These are phyloP conservation scores for Castanopsis chinensis DNA, from an alignment of 306 rosid species.

Conservation along the genomic window DNA sequence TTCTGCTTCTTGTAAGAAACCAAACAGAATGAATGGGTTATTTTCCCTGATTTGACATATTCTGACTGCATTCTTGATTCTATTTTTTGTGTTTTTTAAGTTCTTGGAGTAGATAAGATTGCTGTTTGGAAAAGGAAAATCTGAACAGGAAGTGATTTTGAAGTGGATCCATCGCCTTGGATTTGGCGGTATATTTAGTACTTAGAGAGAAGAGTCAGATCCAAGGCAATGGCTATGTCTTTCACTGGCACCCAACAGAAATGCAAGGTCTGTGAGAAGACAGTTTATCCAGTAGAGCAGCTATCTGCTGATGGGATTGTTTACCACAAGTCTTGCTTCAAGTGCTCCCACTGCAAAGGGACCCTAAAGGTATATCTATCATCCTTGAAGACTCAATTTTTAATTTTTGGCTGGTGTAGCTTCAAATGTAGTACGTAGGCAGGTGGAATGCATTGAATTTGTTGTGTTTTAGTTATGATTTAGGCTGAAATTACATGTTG, in stretches of 20 bases:
- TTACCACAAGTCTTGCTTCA: slow-evolving; percentile 92
- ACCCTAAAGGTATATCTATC: slow-evolving; percentile 65
- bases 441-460: background rate
- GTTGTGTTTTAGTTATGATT: slow-evolving; percentile 15
- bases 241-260: slow-evolving; percentile 86
- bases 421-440: background rate
- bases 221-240: slow-evolving; percentile 62
- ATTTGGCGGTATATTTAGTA: slow-evolving; percentile 24
- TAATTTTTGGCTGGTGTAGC: slow-evolving; percentile 13
- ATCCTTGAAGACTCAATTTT: background rate
- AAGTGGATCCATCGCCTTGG: slow-evolving; percentile 32
- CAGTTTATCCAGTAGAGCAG: slow-evolving; percentile 91
- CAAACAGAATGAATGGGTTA: slow-evolving; percentile 5
- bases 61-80: slow-evolving; percentile 4
- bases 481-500: background rate
- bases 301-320: slow-evolving; percentile 86
- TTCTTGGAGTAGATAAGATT: slow-evolving; percentile 11
- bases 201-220: slow-evolving; percentile 44
- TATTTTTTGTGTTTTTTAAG: background rate
- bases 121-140: slow-evolving; percentile 14
- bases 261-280: slow-evolving; percentile 95
- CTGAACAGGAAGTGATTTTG: background rate
- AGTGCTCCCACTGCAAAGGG: slow-evolving; percentile 96
- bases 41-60: background rate
- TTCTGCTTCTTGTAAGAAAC: slow-evolving; percentile 2